Conservation (phyloP, 139 green algal genomes). For the Chlorella sp. region DNA sequence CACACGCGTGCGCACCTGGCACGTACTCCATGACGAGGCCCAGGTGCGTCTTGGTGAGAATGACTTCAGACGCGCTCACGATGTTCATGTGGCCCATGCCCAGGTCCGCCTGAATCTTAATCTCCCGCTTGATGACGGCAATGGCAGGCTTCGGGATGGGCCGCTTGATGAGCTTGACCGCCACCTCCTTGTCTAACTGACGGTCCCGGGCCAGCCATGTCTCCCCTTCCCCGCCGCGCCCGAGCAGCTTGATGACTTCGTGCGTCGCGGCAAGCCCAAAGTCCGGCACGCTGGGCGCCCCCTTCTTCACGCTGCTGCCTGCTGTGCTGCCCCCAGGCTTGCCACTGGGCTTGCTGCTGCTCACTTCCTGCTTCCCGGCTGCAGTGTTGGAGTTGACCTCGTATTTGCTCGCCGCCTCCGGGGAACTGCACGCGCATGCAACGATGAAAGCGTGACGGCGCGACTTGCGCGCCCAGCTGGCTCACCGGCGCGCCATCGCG, state of each 20-base stretch:
- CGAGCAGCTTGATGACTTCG: slow-evolving; percentile 45
- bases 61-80: slow-evolving; percentile 49
- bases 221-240: slow-evolving; percentile 49
- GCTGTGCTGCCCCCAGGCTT: background rate
- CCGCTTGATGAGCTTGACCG: slow-evolving; percentile 57
- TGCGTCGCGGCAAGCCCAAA: slow-evolving; percentile 35
- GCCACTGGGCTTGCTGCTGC: too few relatives aligned
- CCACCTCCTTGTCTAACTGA: slow-evolving; percentile 27
- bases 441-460: too few relatives aligned
- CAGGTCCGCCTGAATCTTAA: slow-evolving; percentile 56
- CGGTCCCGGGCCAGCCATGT: slow-evolving; percentile 46
- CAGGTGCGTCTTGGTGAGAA: slow-evolving; percentile 46
- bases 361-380: too few relatives aligned
- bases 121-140: slow-evolving; percentile 57
- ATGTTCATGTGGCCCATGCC: slow-evolving; percentile 60
- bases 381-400: background rate
- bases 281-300: slow-evolving; percentile 33
- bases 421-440: too few relatives aligned
- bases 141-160: slow-evolving; percentile 52
- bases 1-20: slow-evolving; percentile 32
- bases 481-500: too few relatives aligned
- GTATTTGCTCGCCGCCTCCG: background rate
- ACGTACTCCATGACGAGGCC: slow-evolving; percentile 65
- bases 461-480: too few relatives aligned
- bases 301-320: too few relatives aligned